Conservation (phyloP, 2,329 filamentous ascomycete species). For the Didymella sp. region DNA sequence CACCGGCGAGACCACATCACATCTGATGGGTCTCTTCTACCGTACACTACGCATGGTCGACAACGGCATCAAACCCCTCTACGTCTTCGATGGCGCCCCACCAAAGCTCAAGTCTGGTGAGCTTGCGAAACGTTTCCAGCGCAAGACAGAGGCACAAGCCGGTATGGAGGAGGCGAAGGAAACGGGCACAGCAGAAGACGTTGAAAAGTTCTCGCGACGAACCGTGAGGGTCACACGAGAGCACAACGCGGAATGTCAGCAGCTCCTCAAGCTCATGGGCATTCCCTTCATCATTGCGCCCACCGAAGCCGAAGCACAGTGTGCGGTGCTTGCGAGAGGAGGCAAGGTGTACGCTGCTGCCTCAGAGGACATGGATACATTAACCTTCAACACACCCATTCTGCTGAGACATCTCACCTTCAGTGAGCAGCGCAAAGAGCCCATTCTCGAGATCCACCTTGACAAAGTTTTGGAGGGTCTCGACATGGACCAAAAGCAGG, state of each 20-base stretch:
- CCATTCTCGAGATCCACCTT: conserved; percentile 92
- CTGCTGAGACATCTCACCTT: conserved; percentile 92
- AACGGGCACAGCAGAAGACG: conserved; percentile 94
- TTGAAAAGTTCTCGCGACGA: conserved; percentile 94
- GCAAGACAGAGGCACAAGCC: conserved; percentile 90
- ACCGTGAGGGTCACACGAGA: conserved; percentile 95
- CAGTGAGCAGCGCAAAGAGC: conserved; percentile 95
- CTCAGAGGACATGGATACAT: conserved; percentile 98
- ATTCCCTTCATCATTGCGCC: conserved; percentile 94
- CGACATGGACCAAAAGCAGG: conserved; percentile 85
- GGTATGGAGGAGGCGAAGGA: conserved; percentile 95
- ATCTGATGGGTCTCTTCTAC: conserved; percentile 99
- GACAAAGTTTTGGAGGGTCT: conserved; percentile 86
- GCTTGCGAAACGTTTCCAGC: conserved; percentile 92
- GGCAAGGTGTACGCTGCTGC: conserved; percentile 97
- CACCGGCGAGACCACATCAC: conserved; percentile 93
- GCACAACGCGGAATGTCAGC: conserved; percentile 94
- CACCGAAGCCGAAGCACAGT: conserved; percentile 97
- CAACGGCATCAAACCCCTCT: conserved; percentile 97
- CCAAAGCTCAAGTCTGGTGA: conserved; percentile 98
- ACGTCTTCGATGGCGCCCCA: conserved; percentile 96
- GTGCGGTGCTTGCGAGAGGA: conserved; percentile 83
- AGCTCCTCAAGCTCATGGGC: conserved; percentile 91
- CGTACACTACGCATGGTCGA: conserved; percentile 97
- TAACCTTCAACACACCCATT: conserved; percentile 93